A percentile compares a stretch with the other conserved stretches of the same genome.
phyloP scores from a whole-genome alignment of 2,329 filamentous ascomycete genomes.

The Exophiala aquamarina region DNA sequence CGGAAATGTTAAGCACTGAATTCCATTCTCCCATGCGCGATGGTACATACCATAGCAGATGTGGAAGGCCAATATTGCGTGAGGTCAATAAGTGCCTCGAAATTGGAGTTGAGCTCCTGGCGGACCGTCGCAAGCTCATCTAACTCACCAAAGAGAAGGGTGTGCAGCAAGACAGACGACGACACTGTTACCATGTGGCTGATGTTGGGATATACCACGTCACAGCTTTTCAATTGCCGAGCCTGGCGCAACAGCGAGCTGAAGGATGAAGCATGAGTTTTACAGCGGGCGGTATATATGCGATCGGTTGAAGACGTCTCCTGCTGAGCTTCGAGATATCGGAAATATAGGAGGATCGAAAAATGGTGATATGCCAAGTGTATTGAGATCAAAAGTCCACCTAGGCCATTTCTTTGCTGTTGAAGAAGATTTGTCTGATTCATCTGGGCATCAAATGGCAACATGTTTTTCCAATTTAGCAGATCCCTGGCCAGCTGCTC shows the following conservation, averaged over 20 bases:
- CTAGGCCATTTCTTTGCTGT: slow-evolving; percentile 30
- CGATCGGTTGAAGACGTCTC: not conserved
- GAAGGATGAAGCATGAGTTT: slow-evolving; percentile 10
- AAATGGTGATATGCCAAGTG: slow-evolving; percentile 42
- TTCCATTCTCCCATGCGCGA: too few species aligned
- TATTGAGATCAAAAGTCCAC: slow-evolving; percentile 37
- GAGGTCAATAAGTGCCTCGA: slow-evolving; percentile 6
- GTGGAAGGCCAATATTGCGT: slow-evolving; percentile 3
- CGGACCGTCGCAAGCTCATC: not conserved
- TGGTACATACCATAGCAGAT: slow-evolving; percentile 8
- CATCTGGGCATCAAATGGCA: slow-evolving; percentile 4
- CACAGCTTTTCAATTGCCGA: slow-evolving; percentile 28
- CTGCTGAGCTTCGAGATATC: slow-evolving; percentile 34
- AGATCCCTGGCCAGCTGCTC: slow-evolving; percentile 19
- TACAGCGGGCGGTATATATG: slow-evolving; percentile 2
- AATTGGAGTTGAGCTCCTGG: slow-evolving; percentile 2
- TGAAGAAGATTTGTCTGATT: slow-evolving; percentile 2
- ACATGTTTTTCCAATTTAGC: slow-evolving; percentile 18
- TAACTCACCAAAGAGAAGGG: slow-evolving; percentile 32
- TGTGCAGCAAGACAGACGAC: slow-evolving; percentile 37
- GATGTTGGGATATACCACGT: slow-evolving; percentile 35
- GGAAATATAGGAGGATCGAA: slow-evolving; percentile 39
- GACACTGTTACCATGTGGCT: slow-evolving; percentile 39
- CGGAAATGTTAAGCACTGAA: not conserved
- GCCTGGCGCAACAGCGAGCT: slow-evolving; percentile 11